Evolutionary conservation across 148 eudicot genomes (phyloP), one percentile per base, ranked within the genome.

Genomic region (Suaeda aralocaspica): DNA sequence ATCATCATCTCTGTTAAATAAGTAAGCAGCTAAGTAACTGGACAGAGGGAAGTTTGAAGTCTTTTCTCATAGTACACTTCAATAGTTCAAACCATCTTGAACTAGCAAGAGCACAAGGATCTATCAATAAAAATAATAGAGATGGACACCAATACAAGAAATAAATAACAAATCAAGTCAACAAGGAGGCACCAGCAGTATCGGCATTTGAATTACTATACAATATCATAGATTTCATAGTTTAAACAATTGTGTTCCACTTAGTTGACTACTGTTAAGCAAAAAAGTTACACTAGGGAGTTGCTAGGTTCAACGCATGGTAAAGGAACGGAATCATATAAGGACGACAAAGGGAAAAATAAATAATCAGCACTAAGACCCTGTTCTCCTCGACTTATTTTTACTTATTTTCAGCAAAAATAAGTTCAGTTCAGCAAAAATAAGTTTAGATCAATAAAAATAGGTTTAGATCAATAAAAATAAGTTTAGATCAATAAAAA

Each of bases 1-100:
- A 80, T 94, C 90, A 76, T 94, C 98, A 84, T 94, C 98, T 86
- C 98, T 94, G 86, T 67, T n/a, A 77, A 66, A 46, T 25, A 52
- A 68, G 25, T 22, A 51, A n/a, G 33, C 51, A 58, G 62, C 52
- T 72, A 34, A 73, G 69, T 66, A 72, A 19, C 63, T 18, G 36
- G 62, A 73, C 42, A 72, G 30, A 55, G 68, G n/a, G 52, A 22
- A 22, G 57, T 45, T 64, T 11, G 60, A 65, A 45, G 6, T 44
- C 5, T 6, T 22, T 63, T 16, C n/a, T n/a, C n/a, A n/a, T n/a
- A n/a, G n/a, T n/a, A n/a, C n/a, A n/a, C n/a, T n/a, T n/a, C n/a
- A n/a, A n/a, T n/a, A n/a, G n/a, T n/a, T 46, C 24, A 61, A 9
- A n/a, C 2, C 26, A 24, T 36, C 45, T 13, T 62, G 48, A 62